A percentile compares a stretch with the other conserved stretches of the same genome.
phyloP scores from a whole-genome alignment of 192 early-diverging fungal genomes.

The Phycomyces blakesleeanus region DNA sequence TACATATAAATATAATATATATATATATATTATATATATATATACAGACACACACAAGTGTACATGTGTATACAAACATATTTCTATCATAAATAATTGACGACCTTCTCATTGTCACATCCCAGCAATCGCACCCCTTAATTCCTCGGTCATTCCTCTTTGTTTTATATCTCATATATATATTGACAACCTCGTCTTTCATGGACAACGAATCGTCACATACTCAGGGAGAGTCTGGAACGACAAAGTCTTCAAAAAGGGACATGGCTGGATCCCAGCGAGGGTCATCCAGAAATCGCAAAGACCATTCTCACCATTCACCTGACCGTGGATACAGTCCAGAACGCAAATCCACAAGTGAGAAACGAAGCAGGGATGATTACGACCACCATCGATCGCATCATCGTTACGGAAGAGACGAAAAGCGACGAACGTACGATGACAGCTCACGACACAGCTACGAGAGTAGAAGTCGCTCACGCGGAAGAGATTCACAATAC shows the following conservation, averaged over 20 bases:
- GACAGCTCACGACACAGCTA: constrained; percentile 9
- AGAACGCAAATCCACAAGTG: neutral
- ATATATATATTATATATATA: no score
- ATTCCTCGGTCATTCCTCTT: neutral
- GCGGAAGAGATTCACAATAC: constrained; percentile 6
- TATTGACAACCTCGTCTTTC: neutral
- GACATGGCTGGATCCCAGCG: neutral
- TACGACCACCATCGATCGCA: constrained; percentile 9
- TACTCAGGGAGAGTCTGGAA: neutral
- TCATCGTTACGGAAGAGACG: constrained; percentile 15
- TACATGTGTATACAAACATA: no score
- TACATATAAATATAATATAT: no score
- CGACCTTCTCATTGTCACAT: no score
- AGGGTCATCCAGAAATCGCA: neutral
- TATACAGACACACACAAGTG: no score
- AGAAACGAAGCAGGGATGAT: constrained; percentile 20
- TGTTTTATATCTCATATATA: neutral
- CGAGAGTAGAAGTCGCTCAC: constrained; percentile 2
- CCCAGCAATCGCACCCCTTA: no score
- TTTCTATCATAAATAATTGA: no score
- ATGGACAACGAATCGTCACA: neutral
- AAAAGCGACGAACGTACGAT: constrained; percentile 11
- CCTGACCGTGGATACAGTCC: constrained; percentile 7
- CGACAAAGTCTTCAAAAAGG: neutral
- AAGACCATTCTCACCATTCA: constrained; percentile 4